A percentile compares a stretch with the other conserved stretches of the same genome.
These are phyloP conservation scores for Licmophora abbreviata DNA, from an alignment of 108 stramenopile genomes.

Conservation along the genomic window DNA sequence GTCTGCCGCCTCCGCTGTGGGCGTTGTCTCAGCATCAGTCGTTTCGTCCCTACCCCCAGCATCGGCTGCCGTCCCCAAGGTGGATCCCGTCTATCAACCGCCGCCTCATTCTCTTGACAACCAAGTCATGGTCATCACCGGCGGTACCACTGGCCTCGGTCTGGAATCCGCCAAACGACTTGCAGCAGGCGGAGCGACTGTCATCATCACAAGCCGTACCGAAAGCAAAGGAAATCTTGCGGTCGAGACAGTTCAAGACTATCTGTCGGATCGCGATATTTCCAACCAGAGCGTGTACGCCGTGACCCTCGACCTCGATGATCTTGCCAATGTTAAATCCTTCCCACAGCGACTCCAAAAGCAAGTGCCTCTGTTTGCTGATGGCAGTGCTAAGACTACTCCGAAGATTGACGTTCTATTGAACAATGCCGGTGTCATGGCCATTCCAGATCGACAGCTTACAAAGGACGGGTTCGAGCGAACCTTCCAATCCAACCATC, in stretches of 20 bases:
- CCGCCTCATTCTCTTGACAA: slow-evolving; percentile 31
- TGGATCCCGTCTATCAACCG: slow-evolving; percentile 24
- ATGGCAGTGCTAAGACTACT: too few relatives aligned
- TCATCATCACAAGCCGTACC: slow-evolving; percentile 60
- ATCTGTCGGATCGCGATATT: slow-evolving; percentile 20
- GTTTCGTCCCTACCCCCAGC: too few relatives aligned
- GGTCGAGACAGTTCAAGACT: slow-evolving; percentile 38
- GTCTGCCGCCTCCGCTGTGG: too few relatives aligned
- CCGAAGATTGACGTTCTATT: slow-evolving; percentile 49
- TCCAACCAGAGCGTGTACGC: slow-evolving; percentile 33
- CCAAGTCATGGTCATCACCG: slow-evolving; percentile 68
- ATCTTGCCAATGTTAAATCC: slow-evolving; percentile 46
- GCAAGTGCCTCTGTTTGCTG: slow-evolving; percentile 5
- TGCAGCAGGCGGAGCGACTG: slow-evolving; percentile 65
- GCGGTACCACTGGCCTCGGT: slow-evolving; percentile 69
- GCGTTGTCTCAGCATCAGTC: too few relatives aligned
- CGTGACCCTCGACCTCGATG: slow-evolving; percentile 47
- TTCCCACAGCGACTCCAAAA: slow-evolving; percentile 41
- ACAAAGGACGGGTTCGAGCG: slow-evolving; percentile 80
- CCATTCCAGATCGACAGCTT: slow-evolving; percentile 49
- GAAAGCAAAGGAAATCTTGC: slow-evolving; percentile 44
- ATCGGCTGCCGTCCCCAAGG: too few relatives aligned
- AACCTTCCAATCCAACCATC: slow-evolving; percentile 77
- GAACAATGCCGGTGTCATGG: slow-evolving; percentile 92
- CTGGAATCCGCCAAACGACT: slow-evolving; percentile 74